Evolutionary conservation across 2,329 filamentous ascomycete species (phyloP).

Genomic region (Hortaea werneckii): DNA sequence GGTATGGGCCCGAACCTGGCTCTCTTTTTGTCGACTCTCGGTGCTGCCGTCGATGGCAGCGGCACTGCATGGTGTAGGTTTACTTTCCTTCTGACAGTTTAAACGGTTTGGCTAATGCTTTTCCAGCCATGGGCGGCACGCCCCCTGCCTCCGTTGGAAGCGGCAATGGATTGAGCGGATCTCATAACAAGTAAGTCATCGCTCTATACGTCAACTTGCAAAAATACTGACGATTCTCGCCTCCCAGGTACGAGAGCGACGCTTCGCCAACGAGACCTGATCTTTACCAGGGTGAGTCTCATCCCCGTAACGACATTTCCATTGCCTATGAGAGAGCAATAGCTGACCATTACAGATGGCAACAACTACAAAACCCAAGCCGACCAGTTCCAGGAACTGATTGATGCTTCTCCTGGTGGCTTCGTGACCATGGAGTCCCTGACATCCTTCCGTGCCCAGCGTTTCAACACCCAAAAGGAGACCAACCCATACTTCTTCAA

Average conservation of each 20-base stretch:
- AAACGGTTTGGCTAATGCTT: too few relatives aligned
- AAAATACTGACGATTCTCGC: background rate
- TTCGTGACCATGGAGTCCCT: constrained; percentile 23
- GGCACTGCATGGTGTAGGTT: constrained; percentile 12
- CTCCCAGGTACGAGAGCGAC: constrained; percentile 25
- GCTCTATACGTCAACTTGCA: background rate
- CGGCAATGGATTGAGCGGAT: constrained; percentile 16
- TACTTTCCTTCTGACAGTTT: constrained; percentile 4
- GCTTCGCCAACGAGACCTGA: constrained; percentile 23
- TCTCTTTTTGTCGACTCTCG: constrained; percentile 23
- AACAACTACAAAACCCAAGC: constrained; percentile 11
- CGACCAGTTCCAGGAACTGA: constrained; percentile 10
- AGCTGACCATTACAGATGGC: too few relatives aligned
- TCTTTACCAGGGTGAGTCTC: constrained; percentile 22
- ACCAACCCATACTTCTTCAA: constrained; percentile 19
- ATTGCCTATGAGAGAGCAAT: too few relatives aligned
- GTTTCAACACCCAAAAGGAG: constrained; percentile 20
- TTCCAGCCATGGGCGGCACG: constrained; percentile 15
- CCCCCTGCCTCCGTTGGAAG: constrained; percentile 8
- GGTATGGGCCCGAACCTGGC: constrained; percentile 23
- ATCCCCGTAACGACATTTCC: too few relatives aligned
- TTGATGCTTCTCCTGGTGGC: constrained; percentile 15
- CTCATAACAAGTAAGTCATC: constrained; percentile 7
- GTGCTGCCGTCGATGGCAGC: constrained; percentile 23
- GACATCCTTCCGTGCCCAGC: constrained; percentile 16